phyloP scores from a whole-genome alignment of 257 asterid genomes.

The Paulownia fortunei region DNA sequence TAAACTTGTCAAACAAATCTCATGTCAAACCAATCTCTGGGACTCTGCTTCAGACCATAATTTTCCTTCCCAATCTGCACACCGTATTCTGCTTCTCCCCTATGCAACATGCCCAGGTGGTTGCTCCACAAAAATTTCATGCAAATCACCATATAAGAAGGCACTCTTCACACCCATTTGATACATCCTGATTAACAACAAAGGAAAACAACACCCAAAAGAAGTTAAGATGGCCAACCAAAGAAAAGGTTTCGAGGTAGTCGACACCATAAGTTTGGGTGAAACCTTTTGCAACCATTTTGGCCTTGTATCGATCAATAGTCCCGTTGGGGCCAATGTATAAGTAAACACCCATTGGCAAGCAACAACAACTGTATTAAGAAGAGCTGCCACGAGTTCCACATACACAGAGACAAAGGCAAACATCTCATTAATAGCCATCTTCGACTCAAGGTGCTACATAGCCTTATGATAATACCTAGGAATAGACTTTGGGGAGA shows the following conservation, averaged over 20 bases:
- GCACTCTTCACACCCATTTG: constrained; percentile 19
- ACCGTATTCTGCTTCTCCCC: neutral
- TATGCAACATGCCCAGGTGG: neutral
- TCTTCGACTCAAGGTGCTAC: neutral
- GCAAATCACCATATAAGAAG: neutral
- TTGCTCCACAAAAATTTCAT: constrained; percentile 8
- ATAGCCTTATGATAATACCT: neutral
- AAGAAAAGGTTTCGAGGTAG: neutral
- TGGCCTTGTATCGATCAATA: neutral
- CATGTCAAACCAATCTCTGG: neutral
- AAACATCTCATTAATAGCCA: neutral
- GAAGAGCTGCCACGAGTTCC: neutral
- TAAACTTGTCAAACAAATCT: neutral
- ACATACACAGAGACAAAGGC: neutral
- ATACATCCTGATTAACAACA: neutral
- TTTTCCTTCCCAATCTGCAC: neutral
- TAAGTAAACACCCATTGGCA: neutral
- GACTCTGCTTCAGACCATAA: neutral
- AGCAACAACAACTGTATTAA: neutral
- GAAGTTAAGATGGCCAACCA: neutral
- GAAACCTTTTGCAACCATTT: neutral
- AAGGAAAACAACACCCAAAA: neutral
- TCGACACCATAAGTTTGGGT: neutral
- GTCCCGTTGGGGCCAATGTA: neutral
- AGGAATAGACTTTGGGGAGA: neutral